Evolutionary conservation across 1,284 basidiomycete genomes (phyloP).

Genomic region (Phlebopus sp.): DNA sequence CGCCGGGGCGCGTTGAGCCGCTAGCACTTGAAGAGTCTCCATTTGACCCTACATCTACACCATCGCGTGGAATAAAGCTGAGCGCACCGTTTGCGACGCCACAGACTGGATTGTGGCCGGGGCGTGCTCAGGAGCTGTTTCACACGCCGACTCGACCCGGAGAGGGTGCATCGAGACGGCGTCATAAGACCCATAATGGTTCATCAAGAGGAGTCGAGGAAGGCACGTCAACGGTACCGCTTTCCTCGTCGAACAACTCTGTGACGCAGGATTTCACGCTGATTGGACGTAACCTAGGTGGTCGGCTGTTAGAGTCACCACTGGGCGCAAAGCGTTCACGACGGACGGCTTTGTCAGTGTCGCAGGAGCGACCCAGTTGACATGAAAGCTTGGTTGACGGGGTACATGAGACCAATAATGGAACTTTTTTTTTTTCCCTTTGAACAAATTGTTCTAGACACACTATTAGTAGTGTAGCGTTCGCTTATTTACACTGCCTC

Average conservation of each 20-base stretch:
- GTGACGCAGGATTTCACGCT: constrained; percentile 24
- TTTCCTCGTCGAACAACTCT: constrained; percentile 7
- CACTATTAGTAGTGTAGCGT: neutral
- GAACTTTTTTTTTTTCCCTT: no score
- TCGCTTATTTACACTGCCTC: neutral
- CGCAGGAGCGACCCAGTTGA: neutral
- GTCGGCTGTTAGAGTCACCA: constrained; percentile 28
- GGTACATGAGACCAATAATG: no score
- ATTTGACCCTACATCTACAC: constrained; percentile 73
- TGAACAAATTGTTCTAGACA: neutral
- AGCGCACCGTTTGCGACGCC: constrained; percentile 56
- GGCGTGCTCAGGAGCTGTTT: constrained; percentile 39
- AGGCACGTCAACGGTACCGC: constrained; percentile 3
- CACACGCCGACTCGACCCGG: constrained; percentile 45
- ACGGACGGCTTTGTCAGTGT: constrained; percentile 11
- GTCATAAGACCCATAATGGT: constrained; percentile 9
- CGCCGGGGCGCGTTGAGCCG: constrained; percentile 39
- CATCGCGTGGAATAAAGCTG: constrained; percentile 65
- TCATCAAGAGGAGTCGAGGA: constrained; percentile 19
- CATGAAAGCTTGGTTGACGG: no score
- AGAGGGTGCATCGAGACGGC: constrained; percentile 14
- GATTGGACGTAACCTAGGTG: constrained; percentile 19
- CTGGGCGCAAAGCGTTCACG: constrained; percentile 26
- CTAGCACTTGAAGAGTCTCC: constrained; percentile 46
- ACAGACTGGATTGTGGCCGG: constrained; percentile 47